These are phyloP conservation scores for Didymosphaeria variabile DNA, from an alignment of 2,329 filamentous ascomycete species.

Conservation along the genomic window DNA sequence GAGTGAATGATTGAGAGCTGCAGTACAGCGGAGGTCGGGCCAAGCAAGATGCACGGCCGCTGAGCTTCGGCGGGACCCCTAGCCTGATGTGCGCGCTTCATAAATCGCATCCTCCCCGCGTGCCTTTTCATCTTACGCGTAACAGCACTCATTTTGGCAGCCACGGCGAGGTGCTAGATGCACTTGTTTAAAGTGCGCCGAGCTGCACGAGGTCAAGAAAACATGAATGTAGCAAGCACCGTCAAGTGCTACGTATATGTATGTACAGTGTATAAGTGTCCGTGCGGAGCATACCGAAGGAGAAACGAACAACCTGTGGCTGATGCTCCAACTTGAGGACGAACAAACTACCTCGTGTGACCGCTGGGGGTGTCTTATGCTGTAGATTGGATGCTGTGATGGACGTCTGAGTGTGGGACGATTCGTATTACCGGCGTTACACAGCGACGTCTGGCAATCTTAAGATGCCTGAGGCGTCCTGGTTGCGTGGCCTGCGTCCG, in stretches of 20 bases:
- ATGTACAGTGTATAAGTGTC: neutral
- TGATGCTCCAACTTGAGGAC: neutral
- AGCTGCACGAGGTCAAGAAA: neutral
- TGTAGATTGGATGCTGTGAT: neutral
- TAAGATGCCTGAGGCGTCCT: neutral
- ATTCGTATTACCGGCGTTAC: neutral
- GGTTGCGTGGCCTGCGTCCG: neutral
- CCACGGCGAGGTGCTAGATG: neutral
- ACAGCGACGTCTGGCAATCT: neutral
- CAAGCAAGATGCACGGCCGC: constrained; percentile 7
- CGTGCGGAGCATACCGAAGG: neutral
- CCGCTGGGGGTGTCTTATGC: neutral
- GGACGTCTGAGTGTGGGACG: neutral
- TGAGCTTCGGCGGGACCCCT: constrained; percentile 2
- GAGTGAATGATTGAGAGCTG: constrained; percentile 28
- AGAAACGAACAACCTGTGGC: constrained; percentile 1
- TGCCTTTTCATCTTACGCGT: neutral
- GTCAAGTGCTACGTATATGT: neutral
- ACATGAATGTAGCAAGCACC: neutral
- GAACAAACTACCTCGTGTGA: neutral
- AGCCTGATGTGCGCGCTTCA: constrained; percentile 5
- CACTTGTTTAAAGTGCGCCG: too few species aligned
- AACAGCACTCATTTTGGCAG: neutral
- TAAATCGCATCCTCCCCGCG: constrained; percentile 14
- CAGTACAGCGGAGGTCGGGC: constrained; percentile 25